A percentile compares a stretch with the other conserved stretches of the same genome.
These are phyloP conservation scores for Glycine tomentella DNA, from an alignment of 306 rosid species.

Conservation along the genomic window DNA sequence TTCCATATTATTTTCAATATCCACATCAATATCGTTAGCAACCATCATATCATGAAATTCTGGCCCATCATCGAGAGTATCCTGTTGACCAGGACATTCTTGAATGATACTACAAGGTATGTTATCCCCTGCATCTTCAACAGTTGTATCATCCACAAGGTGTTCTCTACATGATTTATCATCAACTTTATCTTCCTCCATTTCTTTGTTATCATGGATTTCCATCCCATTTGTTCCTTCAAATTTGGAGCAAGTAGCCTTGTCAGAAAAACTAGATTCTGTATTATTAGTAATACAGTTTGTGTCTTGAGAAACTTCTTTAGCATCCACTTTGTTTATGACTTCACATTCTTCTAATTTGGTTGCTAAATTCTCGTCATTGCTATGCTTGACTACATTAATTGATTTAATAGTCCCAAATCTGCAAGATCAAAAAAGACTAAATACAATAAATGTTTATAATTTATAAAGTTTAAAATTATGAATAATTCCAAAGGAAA, in stretches of 20 bases:
- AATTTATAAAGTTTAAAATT: conserved; percentile 20
- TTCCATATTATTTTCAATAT: conserved; percentile 44
- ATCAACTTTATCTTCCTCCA: conserved; percentile 47
- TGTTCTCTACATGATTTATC: conserved; percentile 50
- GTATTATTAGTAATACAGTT: conserved; percentile 12
- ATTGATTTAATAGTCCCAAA: conserved; percentile 84
- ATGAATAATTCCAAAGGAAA: conserved; percentile 35
- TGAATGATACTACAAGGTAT: conserved; percentile 21
- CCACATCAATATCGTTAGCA: conserved; percentile 41
- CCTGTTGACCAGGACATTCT: conserved; percentile 48
- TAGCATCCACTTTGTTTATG: conserved; percentile 44
- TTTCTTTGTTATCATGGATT: conserved; percentile 43
- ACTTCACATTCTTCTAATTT: conserved; percentile 48
- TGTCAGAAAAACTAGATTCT: conserved; percentile 46
- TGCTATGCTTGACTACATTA: conserved; percentile 63
- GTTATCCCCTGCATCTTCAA: conserved; percentile 44
- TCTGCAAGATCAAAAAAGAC: conserved; percentile 58
- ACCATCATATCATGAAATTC: conserved; percentile 45
- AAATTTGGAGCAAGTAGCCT: conserved; percentile 12
- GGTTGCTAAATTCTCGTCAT: conserved; percentile 36
- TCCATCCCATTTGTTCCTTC: conserved; percentile 42
- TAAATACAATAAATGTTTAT: conserved; percentile 12
- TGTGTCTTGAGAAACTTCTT: conserved; percentile 36
- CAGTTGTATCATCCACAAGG: conserved; percentile 43
- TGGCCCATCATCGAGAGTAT: conserved; percentile 45